Conservation (phyloP, 805 yeast genomes). For the Yamadazyma sp. region DNA sequence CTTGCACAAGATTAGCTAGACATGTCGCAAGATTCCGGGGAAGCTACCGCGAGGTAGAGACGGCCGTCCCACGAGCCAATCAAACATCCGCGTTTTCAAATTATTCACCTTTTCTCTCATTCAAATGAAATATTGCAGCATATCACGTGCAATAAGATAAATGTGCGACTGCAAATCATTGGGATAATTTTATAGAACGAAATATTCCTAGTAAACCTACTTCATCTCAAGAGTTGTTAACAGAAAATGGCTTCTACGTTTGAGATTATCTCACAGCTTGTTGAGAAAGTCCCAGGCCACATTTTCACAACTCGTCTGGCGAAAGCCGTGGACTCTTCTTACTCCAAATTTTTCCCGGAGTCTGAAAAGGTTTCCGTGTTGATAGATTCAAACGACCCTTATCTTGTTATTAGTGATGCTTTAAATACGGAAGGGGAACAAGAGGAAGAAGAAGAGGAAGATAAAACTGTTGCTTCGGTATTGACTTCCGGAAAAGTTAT, state of each 20-base stretch:
- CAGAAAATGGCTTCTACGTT: constrained; percentile 7
- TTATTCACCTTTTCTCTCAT: not conserved
- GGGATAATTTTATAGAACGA: too few species aligned
- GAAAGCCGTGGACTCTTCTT: constrained; percentile 39
- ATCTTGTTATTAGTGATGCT: constrained; percentile 31
- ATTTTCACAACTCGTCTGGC: constrained; percentile 49
- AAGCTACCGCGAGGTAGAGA: too few species aligned
- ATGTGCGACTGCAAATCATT: constrained; percentile 2
- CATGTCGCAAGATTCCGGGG: too few species aligned
- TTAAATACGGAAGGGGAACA: not conserved
- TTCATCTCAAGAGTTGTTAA: too few species aligned
- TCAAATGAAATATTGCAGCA: constrained; percentile 10
- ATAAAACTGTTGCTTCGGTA: constrained; percentile 31
- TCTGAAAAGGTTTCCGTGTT: constrained; percentile 23
- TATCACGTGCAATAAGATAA: constrained; percentile 15
- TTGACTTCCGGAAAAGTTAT: constrained; percentile 54
- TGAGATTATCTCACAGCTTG: constrained; percentile 29
- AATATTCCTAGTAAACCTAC: too few species aligned
- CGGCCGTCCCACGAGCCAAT: too few species aligned
- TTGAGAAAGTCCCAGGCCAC: constrained; percentile 25
- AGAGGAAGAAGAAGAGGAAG: not conserved
- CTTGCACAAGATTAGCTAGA: too few species aligned
- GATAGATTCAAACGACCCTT: constrained; percentile 54
- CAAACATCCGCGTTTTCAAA: too few species aligned
- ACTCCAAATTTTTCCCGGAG: constrained; percentile 24